A percentile compares a stretch with the other conserved stretches of the same genome.
Evolutionary conservation across 768 basidiomycete species (phyloP).

Genomic region (Lactarius quietus): DNA sequence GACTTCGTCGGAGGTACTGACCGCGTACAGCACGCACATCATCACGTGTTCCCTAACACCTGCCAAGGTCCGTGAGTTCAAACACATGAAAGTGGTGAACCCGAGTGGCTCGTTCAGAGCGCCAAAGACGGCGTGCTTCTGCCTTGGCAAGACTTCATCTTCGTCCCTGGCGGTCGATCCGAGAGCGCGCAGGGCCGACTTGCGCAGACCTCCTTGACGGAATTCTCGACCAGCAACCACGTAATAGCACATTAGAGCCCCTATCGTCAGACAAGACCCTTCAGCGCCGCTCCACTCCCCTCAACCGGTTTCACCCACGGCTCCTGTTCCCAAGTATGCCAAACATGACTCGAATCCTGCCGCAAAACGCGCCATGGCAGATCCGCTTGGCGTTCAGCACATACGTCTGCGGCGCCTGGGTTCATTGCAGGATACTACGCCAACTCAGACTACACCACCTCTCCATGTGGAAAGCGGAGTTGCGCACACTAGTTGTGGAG

Average conservation of each 20-base stretch:
- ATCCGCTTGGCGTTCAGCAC: slow-evolving; percentile 79
- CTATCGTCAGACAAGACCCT: neutral
- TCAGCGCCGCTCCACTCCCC: slow-evolving; percentile 34
- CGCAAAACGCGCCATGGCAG: slow-evolving; percentile 75
- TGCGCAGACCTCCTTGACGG: slow-evolving; percentile 37
- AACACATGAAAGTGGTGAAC: slow-evolving; percentile 87
- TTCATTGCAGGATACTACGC: slow-evolving; percentile 73
- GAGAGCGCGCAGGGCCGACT: slow-evolving; percentile 50
- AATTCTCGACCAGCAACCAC: slow-evolving; percentile 25
- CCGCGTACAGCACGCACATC: slow-evolving; percentile 70
- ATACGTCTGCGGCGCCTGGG: slow-evolving; percentile 82
- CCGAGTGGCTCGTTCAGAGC: slow-evolving; percentile 87
- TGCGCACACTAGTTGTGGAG: slow-evolving; percentile 71
- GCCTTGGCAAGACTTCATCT: slow-evolving; percentile 77
- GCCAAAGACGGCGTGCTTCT: slow-evolving; percentile 61
- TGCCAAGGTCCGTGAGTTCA: slow-evolving; percentile 84
- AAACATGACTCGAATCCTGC: slow-evolving; percentile 61
- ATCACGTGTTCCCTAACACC: slow-evolving; percentile 89
- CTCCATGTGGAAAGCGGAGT: slow-evolving; percentile 88
- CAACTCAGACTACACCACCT: slow-evolving; percentile 91
- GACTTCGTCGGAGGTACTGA: neutral
- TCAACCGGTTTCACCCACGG: slow-evolving; percentile 40
- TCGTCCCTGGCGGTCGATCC: slow-evolving; percentile 44
- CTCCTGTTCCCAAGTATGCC: slow-evolving; percentile 61
- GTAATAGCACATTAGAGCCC: neutral